Percentiles rank a stretch among this genome's conserved stretches.
Conservation (phyloP, 2,329 filamentous ascomycete genomes). For the Septoria linicola region DNA sequence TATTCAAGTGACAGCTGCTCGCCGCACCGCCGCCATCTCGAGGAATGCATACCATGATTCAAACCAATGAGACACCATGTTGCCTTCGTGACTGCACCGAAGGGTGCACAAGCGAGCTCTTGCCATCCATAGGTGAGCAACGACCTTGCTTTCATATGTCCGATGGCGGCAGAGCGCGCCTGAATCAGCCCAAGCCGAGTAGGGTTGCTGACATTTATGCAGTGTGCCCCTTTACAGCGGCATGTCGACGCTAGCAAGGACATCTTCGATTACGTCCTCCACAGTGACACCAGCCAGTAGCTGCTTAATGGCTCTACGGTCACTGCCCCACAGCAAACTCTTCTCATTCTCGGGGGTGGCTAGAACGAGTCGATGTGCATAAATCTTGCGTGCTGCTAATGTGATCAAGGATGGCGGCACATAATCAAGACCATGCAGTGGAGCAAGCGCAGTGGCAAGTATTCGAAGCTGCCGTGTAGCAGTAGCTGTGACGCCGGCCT, state of each 20-base stretch:
- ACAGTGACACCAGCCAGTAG: constrained; percentile 61
- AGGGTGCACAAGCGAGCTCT: too few species aligned
- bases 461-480: constrained; percentile 72
- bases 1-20: too few species aligned
- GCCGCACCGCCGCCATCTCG: too few species aligned
- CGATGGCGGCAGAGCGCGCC: too few species aligned
- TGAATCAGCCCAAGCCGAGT: too few species aligned
- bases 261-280: constrained; percentile 59
- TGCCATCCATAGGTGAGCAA: too few species aligned
- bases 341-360: constrained; percentile 70
- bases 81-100: too few species aligned
- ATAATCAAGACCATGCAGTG: constrained; percentile 76
- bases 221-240: constrained; percentile 51
- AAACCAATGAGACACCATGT: too few species aligned
- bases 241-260: constrained; percentile 56
- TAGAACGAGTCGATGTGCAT: constrained; percentile 77
- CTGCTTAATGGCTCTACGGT: constrained; percentile 64
- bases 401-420: constrained; percentile 80
- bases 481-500: constrained; percentile 70
- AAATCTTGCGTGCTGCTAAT: constrained; percentile 82
- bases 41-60: too few species aligned
- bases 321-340: constrained; percentile 92
- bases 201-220: too few species aligned
- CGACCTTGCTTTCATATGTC: too few species aligned
- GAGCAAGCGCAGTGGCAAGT: constrained; percentile 64